Evolutionary conservation across 768 basidiomycete genomes (phyloP), one percentile per base, ranked within the genome.

Genomic region (Mycena polygramma): DNA sequence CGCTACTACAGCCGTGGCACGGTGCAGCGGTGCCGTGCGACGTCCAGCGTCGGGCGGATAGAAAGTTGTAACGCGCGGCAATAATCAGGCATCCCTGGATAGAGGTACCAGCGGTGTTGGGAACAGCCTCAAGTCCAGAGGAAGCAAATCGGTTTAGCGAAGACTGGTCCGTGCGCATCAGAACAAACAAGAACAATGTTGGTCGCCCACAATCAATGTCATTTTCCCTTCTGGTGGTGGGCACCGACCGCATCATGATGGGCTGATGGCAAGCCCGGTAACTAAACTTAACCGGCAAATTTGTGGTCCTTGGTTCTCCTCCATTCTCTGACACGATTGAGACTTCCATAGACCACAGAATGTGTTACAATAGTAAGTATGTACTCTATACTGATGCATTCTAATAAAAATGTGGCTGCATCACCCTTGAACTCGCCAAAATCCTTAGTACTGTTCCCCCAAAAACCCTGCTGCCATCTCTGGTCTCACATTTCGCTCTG

Each of bases 211-310:
- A 39, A 39, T 39, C 39, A 39, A 39, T 13, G 39, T 39, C 39
- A 39, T 39, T 39, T 39, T 39, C 13, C 7, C 7, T 39, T 7
- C 13, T 66, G 64, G 64, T 66, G 64, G 64, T 66, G 64, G 64
- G 64, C 64, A 66, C 55, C 64, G 64, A 66, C 45, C 64, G 55
- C 37, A 58, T 66, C 64, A 57, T 65, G 64, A 65, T 65, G 64
- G 64, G 30, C 55, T 65, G 64, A 65, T 65, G 64, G 45, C 22
- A 48, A 22, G 11, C 0, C 63, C 63, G 63, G 63, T 57, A 65
- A 65, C 63, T 65, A 54, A 65, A 65, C 26, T 63, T 63, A 54
- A 63, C 62, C 62, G 62, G 52, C 39, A 53, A 63, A 63, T 63
- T 63, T 41, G 52, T 63, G 62, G 62, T 63, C 30, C 52, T 43